These are phyloP conservation scores for Lizanozyma gosingica DNA, from an alignment of 1,139 yeast genomes.

Conservation along the genomic window DNA sequence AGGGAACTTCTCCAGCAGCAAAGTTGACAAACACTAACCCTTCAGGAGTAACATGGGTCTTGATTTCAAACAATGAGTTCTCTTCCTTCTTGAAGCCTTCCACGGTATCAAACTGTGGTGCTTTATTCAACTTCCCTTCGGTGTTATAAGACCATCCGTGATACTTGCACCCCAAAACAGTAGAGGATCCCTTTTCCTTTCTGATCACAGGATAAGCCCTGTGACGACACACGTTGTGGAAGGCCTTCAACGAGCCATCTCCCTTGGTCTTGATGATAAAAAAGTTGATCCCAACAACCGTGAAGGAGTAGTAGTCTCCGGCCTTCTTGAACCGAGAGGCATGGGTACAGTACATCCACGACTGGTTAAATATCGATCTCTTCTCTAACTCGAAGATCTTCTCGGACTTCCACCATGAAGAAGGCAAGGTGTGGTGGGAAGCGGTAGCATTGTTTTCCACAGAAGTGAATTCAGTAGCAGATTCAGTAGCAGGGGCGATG, in stretches of 20 bases:
- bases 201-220: constrained; percentile 54
- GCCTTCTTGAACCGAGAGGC: constrained; percentile 42
- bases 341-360: constrained; percentile 49
- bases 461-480: no score
- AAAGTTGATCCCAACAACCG: constrained; percentile 44
- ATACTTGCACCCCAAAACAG: constrained; percentile 49
- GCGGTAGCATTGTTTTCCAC: neutral
- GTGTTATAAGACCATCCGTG: constrained; percentile 62
- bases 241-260: constrained; percentile 44
- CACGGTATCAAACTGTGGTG: constrained; percentile 52
- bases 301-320: constrained; percentile 47
- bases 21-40: constrained; percentile 52
- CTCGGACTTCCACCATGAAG: constrained; percentile 58
- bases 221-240: constrained; percentile 58
- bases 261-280: constrained; percentile 45
- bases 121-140: constrained; percentile 48
- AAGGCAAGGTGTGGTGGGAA: constrained; percentile 43
- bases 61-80: constrained; percentile 46
- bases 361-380: constrained; percentile 44
- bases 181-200: constrained; percentile 49
- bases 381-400: constrained; percentile 49
- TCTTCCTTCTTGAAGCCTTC: constrained; percentile 49
- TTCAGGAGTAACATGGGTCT: constrained; percentile 45
- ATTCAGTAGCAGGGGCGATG: neutral
- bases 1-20: constrained; percentile 24